Percentiles rank a stretch among this genome's conserved stretches.
phyloP scores from a whole-genome alignment of 2,329 filamentous ascomycete genomes.

The Aureobasidium vineae region DNA sequence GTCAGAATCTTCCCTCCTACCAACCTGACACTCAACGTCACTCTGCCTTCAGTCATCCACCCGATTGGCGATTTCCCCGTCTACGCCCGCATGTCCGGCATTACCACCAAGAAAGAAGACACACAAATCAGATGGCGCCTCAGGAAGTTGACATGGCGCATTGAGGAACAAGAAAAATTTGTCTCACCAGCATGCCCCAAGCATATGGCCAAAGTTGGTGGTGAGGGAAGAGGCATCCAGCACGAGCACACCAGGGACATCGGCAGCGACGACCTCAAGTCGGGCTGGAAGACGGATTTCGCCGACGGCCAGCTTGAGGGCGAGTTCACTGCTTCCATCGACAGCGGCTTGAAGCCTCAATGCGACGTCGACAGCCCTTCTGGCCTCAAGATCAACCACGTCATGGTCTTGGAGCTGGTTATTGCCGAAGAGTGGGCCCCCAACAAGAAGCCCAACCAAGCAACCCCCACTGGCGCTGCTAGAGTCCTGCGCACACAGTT shows the following conservation, averaged over 20 bases:
- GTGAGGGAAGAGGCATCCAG: constrained; percentile 65
- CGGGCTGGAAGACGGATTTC: constrained; percentile 85
- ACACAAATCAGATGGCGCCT: constrained; percentile 82
- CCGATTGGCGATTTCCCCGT: constrained; percentile 80
- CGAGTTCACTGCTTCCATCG: constrained; percentile 68
- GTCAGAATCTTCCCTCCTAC: constrained; percentile 95
- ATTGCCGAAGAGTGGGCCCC: constrained; percentile 84
- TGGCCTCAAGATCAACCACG: constrained; percentile 77
- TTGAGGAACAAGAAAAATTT: constrained; percentile 82
- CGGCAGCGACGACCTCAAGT: constrained; percentile 76
- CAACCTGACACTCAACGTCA: constrained; percentile 82
- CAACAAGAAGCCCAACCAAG: constrained; percentile 67
- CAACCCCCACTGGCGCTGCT: constrained; percentile 84
- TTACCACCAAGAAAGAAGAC: constrained; percentile 66
- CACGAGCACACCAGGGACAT: constrained; percentile 76
- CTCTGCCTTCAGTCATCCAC: constrained; percentile 79
- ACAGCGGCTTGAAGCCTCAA: constrained; percentile 62
- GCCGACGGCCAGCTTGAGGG: constrained; percentile 69
- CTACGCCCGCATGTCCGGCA: constrained; percentile 78
- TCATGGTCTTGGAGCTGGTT: constrained; percentile 87
- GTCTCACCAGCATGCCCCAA: constrained; percentile 76
- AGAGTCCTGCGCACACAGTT: constrained; percentile 93
- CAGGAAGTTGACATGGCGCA: constrained; percentile 86
- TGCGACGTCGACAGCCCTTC: constrained; percentile 75
- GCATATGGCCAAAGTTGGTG: constrained; percentile 66